phyloP scores from a whole-genome alignment of 2,329 filamentous ascomycete genomes.

The Lecanicillium sp. region DNA sequence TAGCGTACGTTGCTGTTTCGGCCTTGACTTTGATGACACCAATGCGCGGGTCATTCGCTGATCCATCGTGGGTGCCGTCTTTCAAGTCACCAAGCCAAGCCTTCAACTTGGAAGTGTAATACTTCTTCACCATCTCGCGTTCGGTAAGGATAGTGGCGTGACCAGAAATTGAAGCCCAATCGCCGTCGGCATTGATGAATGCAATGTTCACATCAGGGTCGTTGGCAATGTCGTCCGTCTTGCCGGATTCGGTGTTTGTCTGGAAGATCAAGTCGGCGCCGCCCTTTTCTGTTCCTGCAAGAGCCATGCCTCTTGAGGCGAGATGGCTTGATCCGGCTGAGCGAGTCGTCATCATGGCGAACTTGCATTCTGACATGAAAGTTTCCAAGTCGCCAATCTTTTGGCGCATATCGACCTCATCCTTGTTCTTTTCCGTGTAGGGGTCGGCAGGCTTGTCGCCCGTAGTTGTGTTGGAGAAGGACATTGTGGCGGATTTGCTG shows the following conservation, averaged over 20 bases:
- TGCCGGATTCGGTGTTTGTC: constrained; percentile 83
- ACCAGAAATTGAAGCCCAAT: constrained; percentile 85
- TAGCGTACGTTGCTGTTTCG: constrained; percentile 62
- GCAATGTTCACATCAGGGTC: constrained; percentile 45
- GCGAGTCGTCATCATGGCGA: constrained; percentile 81
- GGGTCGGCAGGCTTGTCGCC: constrained; percentile 62
- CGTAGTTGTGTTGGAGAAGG: constrained; percentile 45
- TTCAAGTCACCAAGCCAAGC: constrained; percentile 82
- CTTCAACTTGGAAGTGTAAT: constrained; percentile 67
- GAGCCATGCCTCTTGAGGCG: constrained; percentile 77
- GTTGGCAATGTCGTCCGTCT: constrained; percentile 28
- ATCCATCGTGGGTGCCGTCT: constrained; percentile 76
- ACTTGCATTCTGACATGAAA: constrained; percentile 69
- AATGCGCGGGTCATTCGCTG: constrained; percentile 72
- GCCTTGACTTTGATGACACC: constrained; percentile 71
- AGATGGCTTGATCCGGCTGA: constrained; percentile 56
- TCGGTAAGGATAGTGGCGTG: constrained; percentile 62
- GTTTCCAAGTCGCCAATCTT: constrained; percentile 67
- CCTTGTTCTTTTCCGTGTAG: constrained; percentile 68
- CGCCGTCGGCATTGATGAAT: constrained; percentile 66
- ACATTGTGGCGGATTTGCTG: constrained; percentile 28
- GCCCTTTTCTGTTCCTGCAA: constrained; percentile 69
- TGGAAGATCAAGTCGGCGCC: constrained; percentile 82
- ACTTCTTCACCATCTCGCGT: constrained; percentile 58
- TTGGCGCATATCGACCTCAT: constrained; percentile 54